Base-by-base conservation (phyloP, 2,329 filamentous ascomycete species). In the Cladosporium sp. region DNA sequence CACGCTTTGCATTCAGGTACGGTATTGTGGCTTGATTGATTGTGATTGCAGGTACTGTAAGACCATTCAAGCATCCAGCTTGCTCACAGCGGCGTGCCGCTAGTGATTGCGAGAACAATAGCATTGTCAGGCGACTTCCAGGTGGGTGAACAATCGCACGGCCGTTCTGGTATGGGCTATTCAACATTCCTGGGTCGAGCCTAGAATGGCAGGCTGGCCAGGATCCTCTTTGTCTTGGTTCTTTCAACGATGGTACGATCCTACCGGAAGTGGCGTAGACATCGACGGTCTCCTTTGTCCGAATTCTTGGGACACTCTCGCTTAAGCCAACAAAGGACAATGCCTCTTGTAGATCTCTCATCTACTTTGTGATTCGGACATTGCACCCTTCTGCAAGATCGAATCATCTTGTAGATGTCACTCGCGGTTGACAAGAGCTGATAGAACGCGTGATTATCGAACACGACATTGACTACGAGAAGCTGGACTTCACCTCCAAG, bases 401-500 rank as follows among this genome's bases (percentile, higher is more conserved):
- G 7, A 5, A 28, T 28, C 22, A 28, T 28, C 22, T 28, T 28
- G 22, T 7, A 28, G 22, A 7, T 28, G 7, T 28, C 22, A 28
- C 22, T 28, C 22, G 22, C 22, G 1, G 7, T 28, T 28, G 22
- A 28, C 22, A 28, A 28, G 7, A 28, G 22, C 22, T 7, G 22
- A 28, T 28, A 35, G 1, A 35, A 35, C 10, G 34, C 34, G 34
- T 35, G 34, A 11, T 2, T 35, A 9, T 11, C 34, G 10, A 11
- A 9, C 9, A 35, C n/a, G 10, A 35, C 10, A 35, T 28, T 28
- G 22, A 28, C 22, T 28, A 28, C 22, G 10, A 46, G 49, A 52
- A 52, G 49, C 49, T 52, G 49, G 49, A 34, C 49, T 52, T 52
- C 34, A 33, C 9, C 18, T 13, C 33, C 22, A 13, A 10, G 22